These are phyloP conservation scores for Xylariaceae sp. DNA, from an alignment of 2,329 filamentous ascomycete species.

Conservation along the genomic window DNA sequence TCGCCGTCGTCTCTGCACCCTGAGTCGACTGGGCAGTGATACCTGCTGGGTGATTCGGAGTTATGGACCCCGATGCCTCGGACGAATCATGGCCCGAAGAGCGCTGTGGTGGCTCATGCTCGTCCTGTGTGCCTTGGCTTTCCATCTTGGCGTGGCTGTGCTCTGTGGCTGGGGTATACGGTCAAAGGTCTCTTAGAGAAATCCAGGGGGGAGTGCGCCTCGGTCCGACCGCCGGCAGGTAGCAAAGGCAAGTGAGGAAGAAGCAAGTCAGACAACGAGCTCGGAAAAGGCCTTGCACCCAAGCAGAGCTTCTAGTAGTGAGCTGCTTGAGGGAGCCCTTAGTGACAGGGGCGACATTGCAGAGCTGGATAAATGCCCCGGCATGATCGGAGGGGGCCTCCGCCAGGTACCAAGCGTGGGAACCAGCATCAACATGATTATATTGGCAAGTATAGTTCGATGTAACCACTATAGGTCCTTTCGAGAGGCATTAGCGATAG, in stretches of 20 bases:
- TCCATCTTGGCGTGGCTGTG: constrained; percentile 3
- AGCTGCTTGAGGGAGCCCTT: constrained; percentile 1
- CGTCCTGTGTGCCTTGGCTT: constrained; percentile 5
- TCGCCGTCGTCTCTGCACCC: constrained; percentile 3
- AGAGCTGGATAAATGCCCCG: constrained; percentile 21
- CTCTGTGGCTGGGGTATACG: too few relatives aligned
- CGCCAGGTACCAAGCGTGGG: constrained; percentile 15
- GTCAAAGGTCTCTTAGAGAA: neutral
- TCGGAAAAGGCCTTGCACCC: constrained; percentile 2
- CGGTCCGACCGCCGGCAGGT: constrained; percentile 2
- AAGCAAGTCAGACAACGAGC: constrained; percentile 1
- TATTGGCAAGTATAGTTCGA: neutral
- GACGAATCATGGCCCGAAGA: neutral
- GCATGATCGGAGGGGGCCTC: constrained; percentile 19
- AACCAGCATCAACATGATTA: constrained; percentile 21
- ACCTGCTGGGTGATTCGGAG: neutral
- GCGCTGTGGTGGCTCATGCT: constrained; percentile 4
- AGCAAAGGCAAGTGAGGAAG: constrained; percentile 1
- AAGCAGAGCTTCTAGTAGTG: constrained; percentile 8
- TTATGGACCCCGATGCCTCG: neutral
- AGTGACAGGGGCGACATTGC: neutral
- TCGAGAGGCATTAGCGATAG: neutral
- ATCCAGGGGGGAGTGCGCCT: neutral
- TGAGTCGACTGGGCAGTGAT: constrained; percentile 2
- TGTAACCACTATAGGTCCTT: too few relatives aligned